These are phyloP conservation scores for Pseudotulostoma volvatum DNA, from an alignment of 495 filamentous ascomycete genomes.

Conservation along the genomic window DNA sequence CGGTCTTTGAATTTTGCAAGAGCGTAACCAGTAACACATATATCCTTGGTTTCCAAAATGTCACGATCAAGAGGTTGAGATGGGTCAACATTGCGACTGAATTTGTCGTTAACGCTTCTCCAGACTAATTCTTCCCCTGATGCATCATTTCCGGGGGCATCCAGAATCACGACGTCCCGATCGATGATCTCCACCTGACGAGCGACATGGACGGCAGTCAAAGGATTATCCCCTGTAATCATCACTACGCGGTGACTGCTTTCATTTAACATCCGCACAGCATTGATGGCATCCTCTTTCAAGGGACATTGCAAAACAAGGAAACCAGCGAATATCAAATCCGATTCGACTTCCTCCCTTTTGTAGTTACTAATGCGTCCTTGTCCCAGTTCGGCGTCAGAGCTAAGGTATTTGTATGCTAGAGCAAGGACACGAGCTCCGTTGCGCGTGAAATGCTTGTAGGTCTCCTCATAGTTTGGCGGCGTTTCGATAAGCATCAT, in stretches of 20 bases:
- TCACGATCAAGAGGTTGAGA: constrained; percentile 61
- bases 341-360: constrained; percentile 78
- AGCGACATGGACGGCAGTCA: constrained; percentile 92
- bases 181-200: constrained; percentile 95
- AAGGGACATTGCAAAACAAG: constrained; percentile 87
- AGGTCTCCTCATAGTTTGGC: constrained; percentile 90
- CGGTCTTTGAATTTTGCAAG: constrained; percentile 77
- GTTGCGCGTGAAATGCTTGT: constrained; percentile 91
- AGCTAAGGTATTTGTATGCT: constrained; percentile 77
- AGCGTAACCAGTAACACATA: constrained; percentile 93
- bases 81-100: constrained; percentile 75
- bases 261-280: constrained; percentile 95
- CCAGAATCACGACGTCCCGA: constrained; percentile 83
- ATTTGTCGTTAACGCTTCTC: constrained; percentile 86
- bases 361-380: constrained; percentile 80
- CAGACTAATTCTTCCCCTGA: constrained; percentile 75
- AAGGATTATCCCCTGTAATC: constrained; percentile 97
- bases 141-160: constrained; percentile 81
- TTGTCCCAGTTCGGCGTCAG: constrained; percentile 63
- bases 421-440: constrained; percentile 87
- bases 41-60: constrained; percentile 74
- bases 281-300: constrained; percentile 88
- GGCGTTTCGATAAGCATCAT: constrained; percentile 77
- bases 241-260: constrained; percentile 97
- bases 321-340: constrained; percentile 82